Conservation (phyloP, 257 asterid species). For the Penstemon eatonii region DNA sequence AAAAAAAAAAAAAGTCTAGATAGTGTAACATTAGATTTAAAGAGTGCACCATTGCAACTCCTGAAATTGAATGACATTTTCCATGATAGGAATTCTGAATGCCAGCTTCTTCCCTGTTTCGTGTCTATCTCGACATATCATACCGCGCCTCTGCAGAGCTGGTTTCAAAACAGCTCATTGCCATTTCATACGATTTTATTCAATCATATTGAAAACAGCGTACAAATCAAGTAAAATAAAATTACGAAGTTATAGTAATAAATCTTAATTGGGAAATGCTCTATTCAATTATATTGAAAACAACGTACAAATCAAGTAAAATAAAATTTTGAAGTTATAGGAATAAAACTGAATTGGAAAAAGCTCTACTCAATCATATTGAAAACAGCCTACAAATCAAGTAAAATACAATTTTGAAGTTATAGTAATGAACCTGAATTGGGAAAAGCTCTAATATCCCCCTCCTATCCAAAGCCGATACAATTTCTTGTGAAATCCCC, state of each 20-base stretch:
- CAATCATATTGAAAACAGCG: neutral
- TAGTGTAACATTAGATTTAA: neutral
- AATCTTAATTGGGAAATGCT: too few species aligned
- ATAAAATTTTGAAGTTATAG: too few species aligned
- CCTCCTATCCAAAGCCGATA: conserved; percentile 55
- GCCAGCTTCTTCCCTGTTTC: conserved; percentile 96
- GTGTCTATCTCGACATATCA: conserved; percentile 95
- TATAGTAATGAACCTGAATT: conserved; percentile 40
- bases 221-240: too few species aligned
- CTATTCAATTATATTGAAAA: neutral
- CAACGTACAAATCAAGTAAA: neutral
- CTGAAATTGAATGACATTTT: conserved; percentile 67
- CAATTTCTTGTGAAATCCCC: conserved; percentile 63
- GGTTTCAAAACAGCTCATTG: conserved; percentile 74
- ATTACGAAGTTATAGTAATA: too few species aligned
- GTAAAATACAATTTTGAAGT: too few species aligned
- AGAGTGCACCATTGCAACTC: conserved; percentile 70
- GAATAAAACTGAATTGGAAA: too few species aligned
- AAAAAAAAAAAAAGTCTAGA: conserved; percentile 20
- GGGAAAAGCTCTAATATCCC: conserved; percentile 81
- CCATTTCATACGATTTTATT: neutral
- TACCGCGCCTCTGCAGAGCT: conserved; percentile 90
- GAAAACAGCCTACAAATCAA: conserved; percentile 36
- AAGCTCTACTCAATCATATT: neutral
- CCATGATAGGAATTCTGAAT: conserved; percentile 79